Base-by-base conservation (phyloP, 345 rosid genomes). In the Eutrema japonicum region DNA sequence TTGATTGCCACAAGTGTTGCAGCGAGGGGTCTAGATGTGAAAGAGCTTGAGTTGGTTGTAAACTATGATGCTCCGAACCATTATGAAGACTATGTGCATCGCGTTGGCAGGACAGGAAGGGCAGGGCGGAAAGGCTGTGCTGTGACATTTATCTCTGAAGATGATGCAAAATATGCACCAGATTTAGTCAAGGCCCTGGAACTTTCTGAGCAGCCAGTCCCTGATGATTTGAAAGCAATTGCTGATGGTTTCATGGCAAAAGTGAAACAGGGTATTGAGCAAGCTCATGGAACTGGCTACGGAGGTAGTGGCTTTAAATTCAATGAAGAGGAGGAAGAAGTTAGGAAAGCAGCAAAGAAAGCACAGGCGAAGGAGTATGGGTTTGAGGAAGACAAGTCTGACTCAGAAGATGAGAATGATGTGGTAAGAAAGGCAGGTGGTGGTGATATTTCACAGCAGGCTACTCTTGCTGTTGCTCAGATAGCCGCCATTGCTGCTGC, bases 231-330 rank as follows among this genome's bases (percentile, higher is more conserved):
- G 76, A 90, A 85, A 78, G 91, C 96, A 59, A 72, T 95, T 63
- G 89, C 99, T 61, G 93, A 92, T 79, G 75, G 96, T 63, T 95
- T 92, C 76, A 86, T 90, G 96, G 88, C 85, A 8, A 95, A 87
- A 82, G 99, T 95, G 66, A 95, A 80, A 79, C 96, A 92, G 79
- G 97, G 97, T 47, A 85, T 89, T 61, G 96, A 95, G 83, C 96
- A 92, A 83, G 96, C 93, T 66, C 97, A 92, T 77, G 97, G 97
- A 66, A 92, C 97, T 66, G 97, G 96, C 64, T 92, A 92, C 62
- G 97, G 99, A 72, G 99, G 99, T 60, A 95, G 96, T 81, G 97
- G 99, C 43, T 95, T 92, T 78, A 95, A 95, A 77, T 95, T 92
- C 79, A 90, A 92, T 62, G 99, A 92, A 79, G 99, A 92, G 85